These are phyloP conservation scores for Debaryomyces nepalensis DNA, from an alignment of 1,139 yeast species.

Conservation along the genomic window DNA sequence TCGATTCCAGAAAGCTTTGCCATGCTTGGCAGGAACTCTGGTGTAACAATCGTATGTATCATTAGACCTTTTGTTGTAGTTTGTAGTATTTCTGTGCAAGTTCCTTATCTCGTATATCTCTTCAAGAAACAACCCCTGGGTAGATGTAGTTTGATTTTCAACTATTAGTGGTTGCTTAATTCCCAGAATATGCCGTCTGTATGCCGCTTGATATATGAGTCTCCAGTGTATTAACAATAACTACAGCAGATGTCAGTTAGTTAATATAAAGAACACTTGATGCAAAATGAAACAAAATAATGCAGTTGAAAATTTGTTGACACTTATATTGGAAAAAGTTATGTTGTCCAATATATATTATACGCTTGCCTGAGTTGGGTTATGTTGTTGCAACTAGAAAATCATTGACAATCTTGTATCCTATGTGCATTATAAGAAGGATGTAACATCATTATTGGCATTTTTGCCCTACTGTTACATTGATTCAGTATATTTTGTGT, in stretches of 20 bases:
- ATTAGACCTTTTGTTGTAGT: neutral
- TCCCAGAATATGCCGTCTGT: too few species aligned
- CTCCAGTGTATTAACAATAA: neutral
- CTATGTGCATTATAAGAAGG: neutral
- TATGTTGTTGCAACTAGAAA: conserved; percentile 5
- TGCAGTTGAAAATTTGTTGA: neutral
- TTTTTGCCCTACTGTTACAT: conserved; percentile 9
- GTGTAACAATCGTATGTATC: conserved; percentile 1
- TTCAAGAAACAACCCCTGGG: too few species aligned
- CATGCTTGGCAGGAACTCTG: neutral
- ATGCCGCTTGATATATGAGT: too few species aligned
- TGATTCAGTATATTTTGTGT: conserved; percentile 7
- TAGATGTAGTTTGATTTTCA: too few species aligned
- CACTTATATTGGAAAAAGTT: neutral
- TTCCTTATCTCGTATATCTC: too few species aligned
- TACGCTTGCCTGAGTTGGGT: neutral
- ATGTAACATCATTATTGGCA: conserved; percentile 7
- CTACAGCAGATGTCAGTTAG: neutral
- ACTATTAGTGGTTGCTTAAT: too few species aligned
- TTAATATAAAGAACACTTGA: neutral
- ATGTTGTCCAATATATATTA: conserved; percentile 6
- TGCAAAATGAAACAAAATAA: conserved; percentile 2
- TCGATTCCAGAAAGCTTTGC: neutral
- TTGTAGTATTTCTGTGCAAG: too few species aligned
- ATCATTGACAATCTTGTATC: neutral